A percentile compares a stretch with the other conserved stretches of the same genome.
Conservation (phyloP, 2,329 filamentous ascomycete genomes). For the Gliomastix tumulicola region DNA sequence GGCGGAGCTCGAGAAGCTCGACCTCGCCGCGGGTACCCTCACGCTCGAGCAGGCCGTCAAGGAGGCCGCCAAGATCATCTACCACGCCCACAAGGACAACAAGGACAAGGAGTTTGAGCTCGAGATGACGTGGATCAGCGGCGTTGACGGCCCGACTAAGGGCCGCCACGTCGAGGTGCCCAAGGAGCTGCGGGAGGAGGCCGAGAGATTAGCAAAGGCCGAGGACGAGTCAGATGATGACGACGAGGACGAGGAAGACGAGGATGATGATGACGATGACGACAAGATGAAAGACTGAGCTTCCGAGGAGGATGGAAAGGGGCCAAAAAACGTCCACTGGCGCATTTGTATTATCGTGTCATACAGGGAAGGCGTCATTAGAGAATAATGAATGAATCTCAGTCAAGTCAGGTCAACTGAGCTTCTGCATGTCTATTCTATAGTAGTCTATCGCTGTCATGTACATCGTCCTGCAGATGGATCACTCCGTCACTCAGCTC, state of each 20-base stretch:
- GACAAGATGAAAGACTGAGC: constrained; percentile 87
- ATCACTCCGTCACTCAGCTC: no score
- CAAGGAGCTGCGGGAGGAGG: constrained; percentile 83
- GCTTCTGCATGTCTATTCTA: no score
- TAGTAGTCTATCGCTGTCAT: no score
- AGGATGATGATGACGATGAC: constrained; percentile 52
- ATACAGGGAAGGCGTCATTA: no score
- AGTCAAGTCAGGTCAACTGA: no score
- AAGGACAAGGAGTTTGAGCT: constrained; percentile 99
- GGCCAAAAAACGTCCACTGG: not conserved
- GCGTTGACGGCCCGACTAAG: constrained; percentile 77
- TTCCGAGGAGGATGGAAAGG: no score
- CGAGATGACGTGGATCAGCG: constrained; percentile 98
- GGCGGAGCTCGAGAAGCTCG: constrained; percentile 96
- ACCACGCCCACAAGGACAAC: constrained; percentile 95
- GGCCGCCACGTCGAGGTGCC: constrained; percentile 91
- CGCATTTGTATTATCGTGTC: constrained; percentile 27
- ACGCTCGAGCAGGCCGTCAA: constrained; percentile 84
- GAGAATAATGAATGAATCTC: constrained; percentile 27
- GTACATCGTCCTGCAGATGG: no score
- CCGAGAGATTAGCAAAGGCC: constrained; percentile 87
- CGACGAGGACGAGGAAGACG: constrained; percentile 60
- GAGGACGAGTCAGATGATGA: constrained; percentile 75
- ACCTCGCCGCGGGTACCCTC: constrained; percentile 70
- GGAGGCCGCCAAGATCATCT: constrained; percentile 95